phyloP scores from a whole-genome alignment of 2,329 filamentous ascomycete genomes.

The Sordariomycetes sp. region DNA sequence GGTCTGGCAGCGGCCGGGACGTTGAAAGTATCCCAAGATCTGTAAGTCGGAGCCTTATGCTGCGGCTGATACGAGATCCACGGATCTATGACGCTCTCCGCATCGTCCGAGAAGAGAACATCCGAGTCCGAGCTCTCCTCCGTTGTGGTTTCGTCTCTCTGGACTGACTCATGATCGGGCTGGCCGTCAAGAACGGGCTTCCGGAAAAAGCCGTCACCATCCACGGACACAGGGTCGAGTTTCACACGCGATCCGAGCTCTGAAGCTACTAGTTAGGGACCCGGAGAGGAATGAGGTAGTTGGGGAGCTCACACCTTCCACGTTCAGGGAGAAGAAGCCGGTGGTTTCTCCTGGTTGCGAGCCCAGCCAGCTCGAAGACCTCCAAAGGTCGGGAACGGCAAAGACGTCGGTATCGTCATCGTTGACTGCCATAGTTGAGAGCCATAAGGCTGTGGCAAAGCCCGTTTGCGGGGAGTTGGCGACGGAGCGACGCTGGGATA shows the following conservation, averaged over 20 bases:
- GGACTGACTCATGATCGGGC: neutral
- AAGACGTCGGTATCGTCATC: constrained; percentile 46
- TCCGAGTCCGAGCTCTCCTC: constrained; percentile 6
- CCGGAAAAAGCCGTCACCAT: constrained; percentile 29
- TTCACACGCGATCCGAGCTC: constrained; percentile 1
- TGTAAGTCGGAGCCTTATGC: constrained; percentile 30
- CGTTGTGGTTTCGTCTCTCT: neutral
- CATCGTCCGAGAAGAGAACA: constrained; percentile 11
- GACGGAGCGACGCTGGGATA: neutral
- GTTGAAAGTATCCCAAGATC: constrained; percentile 62
- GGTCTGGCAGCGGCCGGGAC: constrained; percentile 24
- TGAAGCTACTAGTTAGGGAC: neutral
- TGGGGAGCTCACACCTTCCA: constrained; percentile 16
- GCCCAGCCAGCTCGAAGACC: constrained; percentile 37
- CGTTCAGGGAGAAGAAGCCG: constrained; percentile 31
- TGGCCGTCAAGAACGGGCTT: constrained; percentile 15
- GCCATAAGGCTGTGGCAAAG: constrained; percentile 3
- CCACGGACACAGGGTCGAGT: neutral
- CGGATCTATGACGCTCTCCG: constrained; percentile 18
- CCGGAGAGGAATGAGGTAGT: neutral
- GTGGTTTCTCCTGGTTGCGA: constrained; percentile 12
- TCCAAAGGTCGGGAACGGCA: constrained; percentile 51
- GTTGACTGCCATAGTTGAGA: constrained; percentile 15
- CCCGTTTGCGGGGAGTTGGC: neutral
- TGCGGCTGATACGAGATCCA: constrained; percentile 33